These are phyloP conservation scores for Tympanopsis confertula DNA, from an alignment of 2,329 filamentous ascomycete genomes.

Conservation along the genomic window DNA sequence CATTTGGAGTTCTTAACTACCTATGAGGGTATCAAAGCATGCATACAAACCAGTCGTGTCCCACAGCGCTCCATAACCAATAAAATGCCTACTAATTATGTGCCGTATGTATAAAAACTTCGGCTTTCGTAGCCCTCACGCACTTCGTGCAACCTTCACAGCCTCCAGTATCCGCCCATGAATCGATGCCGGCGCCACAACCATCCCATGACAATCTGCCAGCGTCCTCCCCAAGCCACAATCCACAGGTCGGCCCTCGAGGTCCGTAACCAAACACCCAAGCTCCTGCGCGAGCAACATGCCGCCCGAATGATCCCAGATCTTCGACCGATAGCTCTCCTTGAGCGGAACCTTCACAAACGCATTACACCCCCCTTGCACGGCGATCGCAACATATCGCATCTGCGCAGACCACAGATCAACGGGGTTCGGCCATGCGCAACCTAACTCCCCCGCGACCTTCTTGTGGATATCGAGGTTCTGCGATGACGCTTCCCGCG, in stretches of 20 bases:
- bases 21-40: too few relatives aligned
- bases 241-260: constrained; percentile 32
- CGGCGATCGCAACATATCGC: constrained; percentile 34
- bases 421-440: constrained; percentile 28
- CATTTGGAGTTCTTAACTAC: too few relatives aligned
- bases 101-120: too few relatives aligned
- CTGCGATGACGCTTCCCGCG: constrained; percentile 13
- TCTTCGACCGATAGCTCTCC: constrained; percentile 26
- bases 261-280: constrained; percentile 33
- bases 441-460: constrained; percentile 22
- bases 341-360: constrained; percentile 31
- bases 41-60: too few relatives aligned
- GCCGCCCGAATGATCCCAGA: constrained; percentile 41
- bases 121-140: too few relatives aligned
- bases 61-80: too few relatives aligned
- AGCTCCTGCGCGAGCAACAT: constrained; percentile 34
- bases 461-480: constrained; percentile 22
- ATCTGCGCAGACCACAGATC: constrained; percentile 39
- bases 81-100: too few relatives aligned
- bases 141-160: too few relatives aligned
- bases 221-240: constrained; percentile 25
- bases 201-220: constrained; percentile 22
- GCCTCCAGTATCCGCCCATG: constrained; percentile 9
- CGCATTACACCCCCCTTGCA: constrained; percentile 33
- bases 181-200: constrained; percentile 22